Evolutionary conservation across 139 green algal species (phyloP), one percentile per base, ranked within the genome.

Genomic region (Gonium pectorale): DNA sequence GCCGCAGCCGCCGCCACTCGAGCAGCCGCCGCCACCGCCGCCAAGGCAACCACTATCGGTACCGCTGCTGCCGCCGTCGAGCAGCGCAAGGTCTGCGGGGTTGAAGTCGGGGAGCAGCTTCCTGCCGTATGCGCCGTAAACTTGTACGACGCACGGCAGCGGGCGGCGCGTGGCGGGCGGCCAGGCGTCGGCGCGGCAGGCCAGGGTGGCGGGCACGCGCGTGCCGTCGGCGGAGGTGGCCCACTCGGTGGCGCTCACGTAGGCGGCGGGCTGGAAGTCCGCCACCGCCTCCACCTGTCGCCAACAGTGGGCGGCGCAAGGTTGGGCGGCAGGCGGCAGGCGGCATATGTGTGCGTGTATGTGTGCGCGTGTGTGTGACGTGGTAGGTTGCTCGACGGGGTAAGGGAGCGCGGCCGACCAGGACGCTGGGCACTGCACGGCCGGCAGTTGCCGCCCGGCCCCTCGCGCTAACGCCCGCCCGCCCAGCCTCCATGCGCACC

Each of bases 111-210:
- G 87, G 8, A 89, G 82, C 26, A 89, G 70, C 13, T 86, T 62
- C 35, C 72, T 71, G 54, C 94, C 94, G 81, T 97, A 97, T 1
- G 91, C 89, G 17, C 91, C 94, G 68, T 97, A 97, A 29, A 77
- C 75, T 69, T 83, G 75, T 3, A 83, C 24, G 56, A 83, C 63
- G 19, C 26, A 41, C 3, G 75, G 75, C 41, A 83, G 43, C 40
- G 75, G 75, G 5, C 29, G 41, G 41, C 60, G 41, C 7, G 75
- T 72, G 59, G 27, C 24, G 41, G n/a, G 40, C 75, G 75, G 75
- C 75, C 75, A 83, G 41, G 59, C 41, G 40, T 72, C 75, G 0
- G 60, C 33, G 9, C 75, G 59, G 59, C 59, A 71, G 21, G 75
- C 75, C 5, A 83, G 35, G 41, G 59, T 83, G 60, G 46, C 78